phyloP scores from a whole-genome alignment of 495 filamentous ascomycete species.

The Coniosporium apollinis region DNA sequence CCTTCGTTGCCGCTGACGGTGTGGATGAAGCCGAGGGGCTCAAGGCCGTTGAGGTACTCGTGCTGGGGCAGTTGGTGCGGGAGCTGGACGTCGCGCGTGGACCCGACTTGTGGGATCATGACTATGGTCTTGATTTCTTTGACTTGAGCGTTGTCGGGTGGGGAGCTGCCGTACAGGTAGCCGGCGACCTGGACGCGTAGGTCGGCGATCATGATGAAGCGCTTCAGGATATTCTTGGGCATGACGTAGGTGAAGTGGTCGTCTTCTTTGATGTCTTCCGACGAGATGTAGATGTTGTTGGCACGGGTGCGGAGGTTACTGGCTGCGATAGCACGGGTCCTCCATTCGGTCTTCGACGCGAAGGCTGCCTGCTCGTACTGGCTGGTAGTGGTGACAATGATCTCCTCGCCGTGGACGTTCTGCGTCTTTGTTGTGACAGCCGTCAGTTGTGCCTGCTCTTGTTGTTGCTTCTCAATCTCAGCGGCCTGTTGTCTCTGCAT shows the following conservation, averaged over 20 bases:
- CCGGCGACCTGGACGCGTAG: conserved; percentile 91
- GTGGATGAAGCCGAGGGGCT: conserved; percentile 91
- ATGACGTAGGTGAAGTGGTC: conserved; percentile 87
- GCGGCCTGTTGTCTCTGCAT: conserved; percentile 98
- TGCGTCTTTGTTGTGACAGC: conserved; percentile 97
- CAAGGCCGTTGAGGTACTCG: conserved; percentile 72
- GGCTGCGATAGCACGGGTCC: conserved; percentile 88
- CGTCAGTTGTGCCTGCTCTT: conserved; percentile 90
- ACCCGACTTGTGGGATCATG: conserved; percentile 94
- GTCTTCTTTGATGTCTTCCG: conserved; percentile 69
- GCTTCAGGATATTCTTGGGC: conserved; percentile 97
- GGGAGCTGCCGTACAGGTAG: conserved; percentile 87
- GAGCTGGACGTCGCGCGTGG: conserved; percentile 77
- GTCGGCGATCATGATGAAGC: conserved; percentile 96
- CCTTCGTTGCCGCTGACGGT: conserved; percentile 89
- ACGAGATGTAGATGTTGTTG: conserved; percentile 98
- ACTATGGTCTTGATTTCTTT: conserved; percentile 95
- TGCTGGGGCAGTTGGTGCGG: conserved; percentile 88
- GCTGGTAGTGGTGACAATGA: conserved; percentile 94
- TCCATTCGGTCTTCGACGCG: conserved; percentile 97
- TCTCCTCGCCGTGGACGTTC: conserved; percentile 94
- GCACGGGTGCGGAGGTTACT: conserved; percentile 87
- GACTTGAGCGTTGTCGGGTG: conserved; percentile 85
- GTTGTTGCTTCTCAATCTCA: conserved; percentile 97
- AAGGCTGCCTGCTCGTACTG: conserved; percentile 96